Evolutionary conservation across 2,329 filamentous ascomycete species (phyloP), one percentile per base, ranked within the genome.

Genomic region (Aureobasidium sp.): DNA sequence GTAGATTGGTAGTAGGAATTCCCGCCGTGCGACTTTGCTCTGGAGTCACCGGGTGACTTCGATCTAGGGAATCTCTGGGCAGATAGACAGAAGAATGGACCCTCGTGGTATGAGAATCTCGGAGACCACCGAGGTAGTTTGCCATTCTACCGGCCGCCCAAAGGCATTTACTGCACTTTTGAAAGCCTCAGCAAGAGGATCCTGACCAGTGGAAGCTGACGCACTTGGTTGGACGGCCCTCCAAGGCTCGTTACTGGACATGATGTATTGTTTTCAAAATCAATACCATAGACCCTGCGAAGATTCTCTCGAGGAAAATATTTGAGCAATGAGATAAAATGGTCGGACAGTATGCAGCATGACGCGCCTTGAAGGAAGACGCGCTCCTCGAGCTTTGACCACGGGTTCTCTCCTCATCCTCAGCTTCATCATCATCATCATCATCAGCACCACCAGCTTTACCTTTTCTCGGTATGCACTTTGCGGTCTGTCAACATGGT

Each of bases 371-470:
- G 36, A 16, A 40, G 53, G 7, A 40, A 38, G 7, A 42, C 38
- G 54, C 25, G 54, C 54, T 58, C 11, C 38, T 58, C 27, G 25
- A 43, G 54, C 54, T 43, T 58, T 45, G 54, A 43, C 54, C 33
- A 31, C 38, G 51, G 29, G 4, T 13, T 16, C 25, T n/a, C 18
- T 31, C 25, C n/a, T n/a, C n/a, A n/a, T n/a, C n/a, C n/a, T 50
- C 5, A 20, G 27, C 47, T 11, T 33, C 33, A 36, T 13, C 33
- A 36, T 13, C 33, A 36, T 13, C 33, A 36, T 13, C 33, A 36
- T 13, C 33, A 36, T 13, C 33, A 13, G 7, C 20, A n/a, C 7
- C 48, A 53, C 29, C 48, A 33, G 4, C 27, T 31, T 29, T 16
- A 40, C 38, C 38, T 20, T 53, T 5, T 53, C 13, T 23, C 29